Evolutionary conservation across 2,329 filamentous ascomycete species (phyloP), one percentile per base, ranked within the genome.

Genomic region (Fusarium ramigenum): DNA sequence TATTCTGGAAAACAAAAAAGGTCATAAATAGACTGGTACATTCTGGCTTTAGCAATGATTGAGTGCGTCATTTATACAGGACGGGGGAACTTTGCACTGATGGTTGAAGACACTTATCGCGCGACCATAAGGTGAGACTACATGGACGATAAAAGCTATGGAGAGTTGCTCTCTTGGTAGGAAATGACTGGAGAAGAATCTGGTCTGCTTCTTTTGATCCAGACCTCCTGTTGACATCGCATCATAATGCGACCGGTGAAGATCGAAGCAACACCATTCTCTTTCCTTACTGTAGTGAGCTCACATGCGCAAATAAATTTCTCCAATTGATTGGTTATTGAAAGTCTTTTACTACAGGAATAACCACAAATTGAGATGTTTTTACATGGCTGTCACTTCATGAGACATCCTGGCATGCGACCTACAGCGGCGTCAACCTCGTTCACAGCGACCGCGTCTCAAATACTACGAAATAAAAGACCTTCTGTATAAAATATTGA

Each of bases 401-500:
- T 25, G n/a, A 19, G 49, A 9, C 32, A 15, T 21, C 16, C n/a
- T 15, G 4, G 5, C 12, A 15, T 15, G n/a, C 4, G n/a, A 19
- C 30, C 49, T 36, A 6, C 49, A 25, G 49, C n/a, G 10, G 14
- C 3, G 18, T 25, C 30, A 19, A 52, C 30, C 18, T 36, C n/a
- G 1, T 25, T 36, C n/a, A 21, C 49, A 3, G 12, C 30, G n/a
- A 25, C 49, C n/a, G 11, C n/a, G 11, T 15, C n/a, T 8, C n/a
- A 15, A 36, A 25, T 1, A 25, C 15, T 10, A 36, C n/a, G 9
- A 52, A 14, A 8, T 3, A 25, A 25, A 23, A 7, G 30, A 8
- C 9, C 16, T 36, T 19, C 2, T 8, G 3, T 23, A 10, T 10
- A 2, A 0, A 19, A 5, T 9, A 0, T 19, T 5, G 6, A 23